Base-by-base conservation (phyloP, 2,329 filamentous ascomycete genomes). In the Aspergillus costaricaensis region DNA sequence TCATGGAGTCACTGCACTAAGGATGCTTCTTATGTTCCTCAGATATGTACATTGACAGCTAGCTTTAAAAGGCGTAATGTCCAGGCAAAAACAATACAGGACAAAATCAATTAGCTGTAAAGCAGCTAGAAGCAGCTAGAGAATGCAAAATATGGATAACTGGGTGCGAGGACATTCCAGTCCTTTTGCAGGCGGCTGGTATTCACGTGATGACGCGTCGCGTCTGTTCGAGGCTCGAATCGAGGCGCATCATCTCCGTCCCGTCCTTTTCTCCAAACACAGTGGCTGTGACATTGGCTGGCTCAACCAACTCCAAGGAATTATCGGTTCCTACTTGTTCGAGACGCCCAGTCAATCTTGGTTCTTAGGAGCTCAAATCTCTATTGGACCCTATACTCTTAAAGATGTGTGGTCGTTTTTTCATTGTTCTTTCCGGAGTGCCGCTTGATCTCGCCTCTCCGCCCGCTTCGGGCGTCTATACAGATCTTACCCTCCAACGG, bases 401-500 rank as follows among this genome's bases (percentile, higher is more conserved):
- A 61, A 57, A 58, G 53, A 64, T 58, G 57, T 59, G 61, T 56
- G 55, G 41, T 30, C 47, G 17, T 27, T 21, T 55, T 56, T 32
- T 47, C 38, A 15, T 15, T 50, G 30, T 27, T 23, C 57, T 48
- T 57, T 43, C 55, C 38, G 43, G 23, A 61, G 64, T 62, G 65
- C 61, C 17, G 30, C 70, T 65, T 66, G 68, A 64, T 70, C 71
- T 65, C 67, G 69, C 76, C 72, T 79, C 74, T 78, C 72, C 72
- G 74, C 73, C 68, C 62, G 25, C 62, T 39, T 60, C 65, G 74
- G 70, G 50, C 55, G 12, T 36, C 67, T 77, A 81, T 83, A 89
- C 91, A 90, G 84, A 80, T 32, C 21, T 47, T 81, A 66, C 87
- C 90, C 88, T 88, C 87, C 89, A 85, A 82, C 84, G 92, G 91